Base-by-base conservation (phyloP, 1,284 basidiomycete genomes). In the Somion occarium region DNA sequence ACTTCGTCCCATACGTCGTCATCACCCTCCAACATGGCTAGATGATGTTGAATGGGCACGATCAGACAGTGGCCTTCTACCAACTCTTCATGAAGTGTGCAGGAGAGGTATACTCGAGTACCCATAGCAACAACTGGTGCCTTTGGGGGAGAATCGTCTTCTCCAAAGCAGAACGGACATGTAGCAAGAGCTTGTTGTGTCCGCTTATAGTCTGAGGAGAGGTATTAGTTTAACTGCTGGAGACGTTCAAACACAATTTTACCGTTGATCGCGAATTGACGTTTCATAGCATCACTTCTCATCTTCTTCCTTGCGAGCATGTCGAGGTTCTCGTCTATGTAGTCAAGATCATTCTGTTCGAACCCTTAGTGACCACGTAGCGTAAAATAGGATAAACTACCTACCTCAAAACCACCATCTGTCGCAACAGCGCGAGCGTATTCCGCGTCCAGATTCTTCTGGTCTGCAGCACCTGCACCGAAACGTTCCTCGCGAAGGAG, bases 1-100 rank as follows among this genome's bases (percentile, higher is more conserved):
- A 93, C 83, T 78, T 98, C 94, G 55, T 97, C 94, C 97, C 97
- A 99, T 37, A 95, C 90, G 62, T 99, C 96, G 57, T 98, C 95
- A 60, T 99, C 97, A 20, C 87, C 90, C 68, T 99, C 97, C 1
- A 99, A 75, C 73, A 87, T 88, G 50, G 83, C 88, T 38, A 99
- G 69, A 65, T 93, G 87, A 67, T 99, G 97, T 59, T 96, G 91
- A 42, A 98, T 90, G 0, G 97, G 97, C 1, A 98, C 93, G 59
- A 99, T 98, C 27, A 93, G 74, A 64, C 93, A 94, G 64, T 99
- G 97, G 0, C 93, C 93, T 1, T 83, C 75, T 0, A 93, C 81
- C 5, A 99, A 76, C 61, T 95, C 92, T 64, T 99, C 94, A 26
- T 76, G 81, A 23, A 83, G 70, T 1, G 95, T 94, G 61, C 94